Base-by-base conservation (phyloP, 768 basidiomycete genomes). In the Macrolepiota dolichaula region DNA sequence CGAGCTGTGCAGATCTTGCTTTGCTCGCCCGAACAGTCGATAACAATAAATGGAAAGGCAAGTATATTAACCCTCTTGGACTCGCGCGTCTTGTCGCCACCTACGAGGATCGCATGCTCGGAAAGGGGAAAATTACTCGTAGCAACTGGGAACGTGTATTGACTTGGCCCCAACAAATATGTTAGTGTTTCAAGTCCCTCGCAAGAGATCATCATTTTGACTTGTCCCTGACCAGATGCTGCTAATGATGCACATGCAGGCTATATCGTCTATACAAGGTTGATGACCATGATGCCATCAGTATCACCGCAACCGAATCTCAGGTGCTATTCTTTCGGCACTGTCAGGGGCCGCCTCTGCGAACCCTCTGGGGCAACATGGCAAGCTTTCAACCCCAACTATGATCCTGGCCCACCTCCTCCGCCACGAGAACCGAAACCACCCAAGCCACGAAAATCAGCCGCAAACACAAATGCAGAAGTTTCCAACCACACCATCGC, bases 231-330 rank as follows among this genome's bases (percentile, higher is more conserved):
- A 22, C 25, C 63, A 88, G 90, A 92, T 72, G 91, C 88, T 3
- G 82, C 79, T 35, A 87, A 89, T 67, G 91, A 93, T 65, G 85
- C 86, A 1, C 84, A 87, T 67, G 81, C 88, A 3, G 88, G 85
- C 12, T 83, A 83, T 64, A 63, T 72, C 1, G 63, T 92, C 24
- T 86, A 85, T 69, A 70, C 66, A 32, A 76, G 70, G 35, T 75
- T 92, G 9, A 58, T 69, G 4, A 62, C 59, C 7, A 81, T 89
- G 79, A 71, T 78, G 17, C 62, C 67, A 29, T 54, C 66, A 5
- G 70, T 78, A 63, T 52, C 67, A 42, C 71, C 70, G 11, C 72
- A 76, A 59, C 74, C 77, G 1, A 70, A 78, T 50, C 36, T 69
- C 24, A 67, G 67, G 9, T 90, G 76, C 66, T 92, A 85, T 69